A percentile compares a stretch with the other conserved stretches of the same genome.
Evolutionary conservation across 495 filamentous ascomycete genomes (phyloP).

Genomic region (Cercophora sp.): DNA sequence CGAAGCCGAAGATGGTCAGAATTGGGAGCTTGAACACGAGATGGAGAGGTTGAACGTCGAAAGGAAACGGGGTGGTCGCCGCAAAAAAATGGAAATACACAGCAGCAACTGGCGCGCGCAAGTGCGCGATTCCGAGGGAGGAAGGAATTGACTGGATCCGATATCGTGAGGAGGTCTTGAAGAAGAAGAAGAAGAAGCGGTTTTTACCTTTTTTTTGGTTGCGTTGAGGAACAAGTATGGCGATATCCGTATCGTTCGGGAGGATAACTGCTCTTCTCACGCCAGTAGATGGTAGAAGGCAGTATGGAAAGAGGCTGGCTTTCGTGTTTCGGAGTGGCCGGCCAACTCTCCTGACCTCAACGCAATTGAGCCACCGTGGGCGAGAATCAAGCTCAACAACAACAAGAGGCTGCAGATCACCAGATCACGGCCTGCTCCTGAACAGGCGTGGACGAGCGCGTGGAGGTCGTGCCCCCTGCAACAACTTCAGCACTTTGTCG

Average conservation of each 20-base stretch:
- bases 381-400: constrained; percentile 1
- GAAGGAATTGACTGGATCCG: constrained; percentile 9
- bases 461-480: background rate
- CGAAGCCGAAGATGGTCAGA: constrained; percentile 4
- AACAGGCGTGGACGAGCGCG: background rate
- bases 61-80: too few species aligned
- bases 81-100: constrained; percentile 2
- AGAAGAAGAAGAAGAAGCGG: too few species aligned
- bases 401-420: background rate
- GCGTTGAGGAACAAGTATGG: background rate
- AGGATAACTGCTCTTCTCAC: constrained; percentile 6
- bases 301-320: constrained; percentile 2
- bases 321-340: background rate
- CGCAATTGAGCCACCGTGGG: constrained; percentile 7
- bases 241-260: background rate
- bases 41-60: background rate
- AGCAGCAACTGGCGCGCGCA: constrained; percentile 4
- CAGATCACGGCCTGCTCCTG: background rate
- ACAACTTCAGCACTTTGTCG: background rate
- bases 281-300: background rate
- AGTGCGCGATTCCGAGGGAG: background rate
- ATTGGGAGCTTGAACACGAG: background rate
- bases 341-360: constrained; percentile 7
- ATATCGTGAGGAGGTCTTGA: constrained; percentile 7
- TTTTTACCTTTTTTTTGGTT: constrained; percentile 3